A percentile compares a stretch with the other conserved stretches of the same genome.
phyloP scores from a whole-genome alignment of 192 early-diverging fungal species.

The Backusella westeae region DNA sequence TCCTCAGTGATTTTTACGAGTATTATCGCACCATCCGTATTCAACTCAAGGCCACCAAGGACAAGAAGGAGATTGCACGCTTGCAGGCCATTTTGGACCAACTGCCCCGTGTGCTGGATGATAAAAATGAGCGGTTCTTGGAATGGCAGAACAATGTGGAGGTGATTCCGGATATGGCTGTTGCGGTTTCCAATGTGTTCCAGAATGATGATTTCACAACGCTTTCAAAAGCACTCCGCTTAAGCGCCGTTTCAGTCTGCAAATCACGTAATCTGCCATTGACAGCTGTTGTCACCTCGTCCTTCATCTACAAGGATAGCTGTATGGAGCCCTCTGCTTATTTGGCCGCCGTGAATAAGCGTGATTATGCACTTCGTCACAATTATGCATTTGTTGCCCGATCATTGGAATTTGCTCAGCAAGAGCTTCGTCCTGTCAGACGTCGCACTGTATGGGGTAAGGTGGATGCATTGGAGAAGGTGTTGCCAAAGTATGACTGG shows the following conservation, averaged over 20 bases:
- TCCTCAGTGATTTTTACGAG: conserved; percentile 26
- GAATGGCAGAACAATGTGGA: conserved; percentile 50
- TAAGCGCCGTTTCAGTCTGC: conserved; percentile 23
- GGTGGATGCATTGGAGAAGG: conserved; percentile 52
- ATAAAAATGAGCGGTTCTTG: conserved; percentile 23
- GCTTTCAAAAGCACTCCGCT: conserved; percentile 27
- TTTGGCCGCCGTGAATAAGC: conserved; percentile 50
- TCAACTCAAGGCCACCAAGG: background rate
- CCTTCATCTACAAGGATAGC: conserved; percentile 49
- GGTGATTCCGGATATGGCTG: conserved; percentile 29
- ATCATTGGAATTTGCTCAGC: conserved; percentile 53
- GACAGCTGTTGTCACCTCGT: conserved; percentile 51
- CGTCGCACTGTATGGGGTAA: conserved; percentile 62
- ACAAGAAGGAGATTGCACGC: background rate
- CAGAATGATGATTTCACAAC: conserved; percentile 46
- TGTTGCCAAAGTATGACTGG: conserved; percentile 59
- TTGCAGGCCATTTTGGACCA: background rate
- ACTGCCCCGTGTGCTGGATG: background rate
- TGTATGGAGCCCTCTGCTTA: conserved; percentile 55
- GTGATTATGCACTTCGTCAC: conserved; percentile 45
- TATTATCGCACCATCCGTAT: conserved; percentile 18
- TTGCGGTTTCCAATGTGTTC: conserved; percentile 43
- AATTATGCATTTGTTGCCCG: conserved; percentile 57
- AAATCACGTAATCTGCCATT: conserved; percentile 24
- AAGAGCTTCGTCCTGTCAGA: conserved; percentile 29